Percentiles rank a stretch among this genome's conserved stretches.
phyloP scores from a whole-genome alignment of 306 rosid species.

The Neltuma alba region DNA sequence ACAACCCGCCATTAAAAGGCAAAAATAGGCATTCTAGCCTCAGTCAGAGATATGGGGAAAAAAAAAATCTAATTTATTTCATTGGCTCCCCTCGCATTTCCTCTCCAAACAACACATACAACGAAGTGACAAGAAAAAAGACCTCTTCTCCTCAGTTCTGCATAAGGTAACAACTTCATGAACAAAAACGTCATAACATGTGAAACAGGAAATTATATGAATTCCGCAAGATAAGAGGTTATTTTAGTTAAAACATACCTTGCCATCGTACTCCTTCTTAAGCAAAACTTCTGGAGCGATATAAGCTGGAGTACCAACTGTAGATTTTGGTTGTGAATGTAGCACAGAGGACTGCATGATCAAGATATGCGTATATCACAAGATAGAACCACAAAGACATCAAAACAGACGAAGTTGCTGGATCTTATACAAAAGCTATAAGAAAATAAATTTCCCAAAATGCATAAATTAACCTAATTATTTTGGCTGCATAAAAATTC shows the following conservation, averaged over 20 bases:
- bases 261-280: constrained; percentile 97
- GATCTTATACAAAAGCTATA: constrained; percentile 23
- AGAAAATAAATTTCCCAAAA: neutral
- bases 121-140: neutral
- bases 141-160: neutral
- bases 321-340: constrained; percentile 96
- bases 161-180: neutral
- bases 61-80: neutral
- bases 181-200: neutral
- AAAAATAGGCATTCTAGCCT: constrained; percentile 14
- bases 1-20: neutral
- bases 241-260: constrained; percentile 53
- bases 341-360: constrained; percentile 78
- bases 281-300: constrained; percentile 95
- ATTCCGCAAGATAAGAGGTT: neutral
- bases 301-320: constrained; percentile 96
- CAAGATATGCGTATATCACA: constrained; percentile 35
- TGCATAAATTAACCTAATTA: neutral
- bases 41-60: no score
- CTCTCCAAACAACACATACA: neutral
- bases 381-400: neutral
- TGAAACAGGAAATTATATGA: neutral
- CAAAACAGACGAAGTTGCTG: constrained; percentile 15
- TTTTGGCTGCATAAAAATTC: neutral
- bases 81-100: neutral